A percentile compares a stretch with the other conserved stretches of the same genome.
Conservation (phyloP, 257 asterid genomes). For the Capsicum baccatum region DNA sequence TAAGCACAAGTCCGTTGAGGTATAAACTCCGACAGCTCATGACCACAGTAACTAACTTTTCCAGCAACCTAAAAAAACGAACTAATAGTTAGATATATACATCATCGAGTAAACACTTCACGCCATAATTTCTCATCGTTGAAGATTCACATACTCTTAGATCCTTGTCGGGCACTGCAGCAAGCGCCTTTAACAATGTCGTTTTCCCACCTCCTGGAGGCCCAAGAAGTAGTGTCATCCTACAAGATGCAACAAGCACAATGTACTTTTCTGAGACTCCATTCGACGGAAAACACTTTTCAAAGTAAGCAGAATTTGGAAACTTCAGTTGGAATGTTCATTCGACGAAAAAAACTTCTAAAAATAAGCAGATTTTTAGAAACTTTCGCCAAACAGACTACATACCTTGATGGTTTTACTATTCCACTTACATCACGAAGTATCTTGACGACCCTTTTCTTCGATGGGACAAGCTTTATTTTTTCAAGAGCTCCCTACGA, state of each 20-base stretch:
- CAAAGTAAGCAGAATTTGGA: too few relatives aligned
- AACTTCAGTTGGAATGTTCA: too few relatives aligned
- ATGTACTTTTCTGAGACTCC: too few relatives aligned
- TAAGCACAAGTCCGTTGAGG: constrained; percentile 94
- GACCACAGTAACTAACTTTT: constrained; percentile 81
- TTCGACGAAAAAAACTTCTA: too few relatives aligned
- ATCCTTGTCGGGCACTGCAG: constrained; percentile 73
- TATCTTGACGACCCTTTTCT: constrained; percentile 73
- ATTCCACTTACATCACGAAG: constrained; percentile 77
- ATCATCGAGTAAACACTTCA: background rate
- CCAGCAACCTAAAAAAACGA: constrained; percentile 57
- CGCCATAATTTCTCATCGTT: background rate
- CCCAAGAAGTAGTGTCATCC: constrained; percentile 96
- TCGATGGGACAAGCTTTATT: constrained; percentile 77
- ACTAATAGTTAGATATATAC: background rate
- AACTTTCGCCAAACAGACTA: background rate
- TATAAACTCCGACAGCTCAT: constrained; percentile 73
- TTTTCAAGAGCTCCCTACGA: constrained; percentile 67
- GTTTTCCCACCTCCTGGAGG: constrained; percentile 97
- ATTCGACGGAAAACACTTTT: too few relatives aligned
- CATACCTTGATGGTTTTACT: constrained; percentile 86
- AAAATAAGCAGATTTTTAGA: background rate
- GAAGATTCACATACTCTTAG: constrained; percentile 42
- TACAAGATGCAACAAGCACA: constrained; percentile 33
- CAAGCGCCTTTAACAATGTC: constrained; percentile 75